These are phyloP conservation scores for Quercus phellos DNA, from an alignment of 331 rosid species.

Conservation along the genomic window DNA sequence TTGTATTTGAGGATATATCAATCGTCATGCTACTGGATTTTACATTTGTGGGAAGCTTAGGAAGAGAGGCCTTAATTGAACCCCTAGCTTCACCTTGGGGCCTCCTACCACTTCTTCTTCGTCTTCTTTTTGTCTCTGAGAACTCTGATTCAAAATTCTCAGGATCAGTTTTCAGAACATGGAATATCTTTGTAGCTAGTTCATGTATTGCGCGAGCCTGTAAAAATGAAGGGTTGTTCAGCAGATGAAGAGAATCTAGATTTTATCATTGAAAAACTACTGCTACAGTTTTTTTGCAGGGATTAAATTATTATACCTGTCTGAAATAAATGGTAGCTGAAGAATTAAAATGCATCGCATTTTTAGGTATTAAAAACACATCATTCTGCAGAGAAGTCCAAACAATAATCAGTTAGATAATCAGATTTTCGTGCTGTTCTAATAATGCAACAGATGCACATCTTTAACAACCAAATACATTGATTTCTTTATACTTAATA, in stretches of 20 bases:
- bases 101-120: conserved; percentile 17
- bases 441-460: neutral
- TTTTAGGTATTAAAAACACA: conserved; percentile 49
- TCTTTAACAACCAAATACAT: neutral
- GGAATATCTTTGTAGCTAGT: conserved; percentile 46
- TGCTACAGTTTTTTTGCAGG: neutral
- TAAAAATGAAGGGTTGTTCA: conserved; percentile 9
- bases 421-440: neutral
- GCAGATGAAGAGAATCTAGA: neutral
- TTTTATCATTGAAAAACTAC: neutral
- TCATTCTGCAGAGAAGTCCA: conserved; percentile 50
- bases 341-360: conserved; percentile 73
- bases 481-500: neutral
- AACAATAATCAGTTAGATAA: conserved; percentile 24
- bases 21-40: conserved; percentile 23
- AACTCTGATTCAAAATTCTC: conserved; percentile 48
- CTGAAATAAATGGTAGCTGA: conserved; percentile 55
- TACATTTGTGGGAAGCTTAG: conserved; percentile 5
- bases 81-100: conserved; percentile 33
- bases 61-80: conserved; percentile 16
- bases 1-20: conserved; percentile 18
- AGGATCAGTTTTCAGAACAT: conserved; percentile 39
- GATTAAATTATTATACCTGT: conserved; percentile 42
- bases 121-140: conserved; percentile 36
- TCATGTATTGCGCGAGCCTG: conserved; percentile 64